Evolutionary conservation across 73 alveolate species (phyloP).

Genomic region (Paramecium pentaurelia): DNA sequence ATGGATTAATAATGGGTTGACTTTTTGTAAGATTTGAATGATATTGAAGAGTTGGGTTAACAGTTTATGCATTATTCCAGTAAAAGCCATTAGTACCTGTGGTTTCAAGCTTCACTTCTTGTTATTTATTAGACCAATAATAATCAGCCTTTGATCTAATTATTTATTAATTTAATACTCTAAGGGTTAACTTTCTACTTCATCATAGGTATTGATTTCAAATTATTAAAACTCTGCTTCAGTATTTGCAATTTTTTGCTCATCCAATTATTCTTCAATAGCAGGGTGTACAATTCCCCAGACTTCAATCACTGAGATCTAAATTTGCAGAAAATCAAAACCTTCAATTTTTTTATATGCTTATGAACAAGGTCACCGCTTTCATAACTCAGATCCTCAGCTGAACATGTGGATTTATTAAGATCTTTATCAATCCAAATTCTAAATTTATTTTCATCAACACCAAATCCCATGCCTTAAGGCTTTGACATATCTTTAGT

Average conservation of each 20-base stretch:
- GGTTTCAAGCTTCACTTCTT: background rate
- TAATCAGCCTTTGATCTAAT: conserved; percentile 19
- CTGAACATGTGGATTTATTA: background rate
- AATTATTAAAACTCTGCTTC: background rate
- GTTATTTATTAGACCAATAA: background rate
- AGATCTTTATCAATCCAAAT: conserved; percentile 29
- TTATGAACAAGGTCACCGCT: background rate
- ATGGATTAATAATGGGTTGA: background rate
- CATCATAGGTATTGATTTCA: background rate
- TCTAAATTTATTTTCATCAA: background rate
- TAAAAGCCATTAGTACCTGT: background rate
- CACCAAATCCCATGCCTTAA: conserved; percentile 10
- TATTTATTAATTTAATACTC: background rate
- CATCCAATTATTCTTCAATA: background rate
- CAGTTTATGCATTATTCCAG: conserved; percentile 6
- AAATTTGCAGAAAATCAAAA: background rate
- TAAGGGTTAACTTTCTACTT: background rate
- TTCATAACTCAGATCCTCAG: conserved; percentile 25
- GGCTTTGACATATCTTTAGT: background rate
- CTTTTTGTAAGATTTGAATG: background rate
- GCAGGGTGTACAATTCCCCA: conserved; percentile 22
- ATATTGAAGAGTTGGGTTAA: background rate
- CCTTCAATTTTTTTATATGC: background rate
- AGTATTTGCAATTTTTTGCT: background rate
- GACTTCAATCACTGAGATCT: conserved; percentile 21